Base-by-base conservation (phyloP, 805 yeast species). In the Wickerhamiella bombiphila region DNA sequence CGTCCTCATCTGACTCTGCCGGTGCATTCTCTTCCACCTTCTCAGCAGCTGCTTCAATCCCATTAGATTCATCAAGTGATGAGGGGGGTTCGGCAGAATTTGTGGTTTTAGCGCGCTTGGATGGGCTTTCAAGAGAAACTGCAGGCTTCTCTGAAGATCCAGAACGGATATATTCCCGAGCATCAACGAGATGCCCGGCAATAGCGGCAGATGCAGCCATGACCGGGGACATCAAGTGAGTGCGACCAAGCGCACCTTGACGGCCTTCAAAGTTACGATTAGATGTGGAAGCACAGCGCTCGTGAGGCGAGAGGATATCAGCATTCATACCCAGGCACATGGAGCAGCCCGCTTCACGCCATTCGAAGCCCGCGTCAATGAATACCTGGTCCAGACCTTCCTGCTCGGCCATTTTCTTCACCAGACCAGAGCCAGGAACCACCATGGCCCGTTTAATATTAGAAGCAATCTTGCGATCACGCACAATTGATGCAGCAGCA, bases 261-360 rank as follows among this genome's bases (percentile, higher is more conserved):
- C 98, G 86, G 53, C 98, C 98, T 62, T 88, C 96, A 57, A 91
- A 91, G 66, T 91, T 91, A 71, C 98, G 80, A 70, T 91, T 91
- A 17, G 97, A 88, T 15, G 98, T 91, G 11, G 97, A 86, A 6
- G 98, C 98, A 67, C 98, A 91, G 65, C 98, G 76, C 63, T 91
- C 98, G 55, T 80, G 74, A 29, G 98, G 98, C 44, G 76, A 72
- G 56, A 91, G 71, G 52, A 91, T 88, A 66, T 91, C 98, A 31
- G 97, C 96, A 65, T 91, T 91, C 98, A 91, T 91, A 61, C 98
- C 98, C 37, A 91, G 71, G 66, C 98, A 91, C 98, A 91, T 91
- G 30, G 97, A 88, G 65, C 98, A 91, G 44, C 98, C 98, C 48
- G 98, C 97, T 66, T 91, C 98, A 68, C 98, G 79, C 98, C 98